Conservation (phyloP, 768 basidiomycete genomes). For the Pleurotus djamor region DNA sequence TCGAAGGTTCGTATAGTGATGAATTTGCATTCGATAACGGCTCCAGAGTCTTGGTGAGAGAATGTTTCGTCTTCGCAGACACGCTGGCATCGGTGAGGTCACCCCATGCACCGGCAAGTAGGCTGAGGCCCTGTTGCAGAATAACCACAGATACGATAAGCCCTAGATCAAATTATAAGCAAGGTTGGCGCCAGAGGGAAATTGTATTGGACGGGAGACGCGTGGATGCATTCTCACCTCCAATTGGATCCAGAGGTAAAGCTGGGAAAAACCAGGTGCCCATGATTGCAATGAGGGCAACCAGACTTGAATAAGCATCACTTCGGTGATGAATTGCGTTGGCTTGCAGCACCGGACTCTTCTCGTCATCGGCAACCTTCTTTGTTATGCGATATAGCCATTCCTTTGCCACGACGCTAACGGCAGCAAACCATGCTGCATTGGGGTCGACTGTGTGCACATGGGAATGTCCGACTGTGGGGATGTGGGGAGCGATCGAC, state of each 20-base stretch:
- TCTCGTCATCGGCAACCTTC: constrained; percentile 87
- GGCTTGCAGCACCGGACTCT: constrained; percentile 89
- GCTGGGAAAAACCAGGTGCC: constrained; percentile 85
- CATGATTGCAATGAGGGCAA: constrained; percentile 90
- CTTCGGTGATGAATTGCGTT: constrained; percentile 98
- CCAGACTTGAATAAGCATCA: constrained; percentile 90
- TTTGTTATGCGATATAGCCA: constrained; percentile 91
- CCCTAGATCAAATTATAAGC: constrained; percentile 37
- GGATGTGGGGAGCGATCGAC: constrained; percentile 51
- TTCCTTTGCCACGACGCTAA: constrained; percentile 83
- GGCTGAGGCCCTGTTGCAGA: constrained; percentile 67
- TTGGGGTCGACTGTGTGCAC: constrained; percentile 78
- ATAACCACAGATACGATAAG: constrained; percentile 90
- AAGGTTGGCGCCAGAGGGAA: too few species aligned
- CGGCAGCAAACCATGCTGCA: constrained; percentile 93
- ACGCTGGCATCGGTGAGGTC: constrained; percentile 88
- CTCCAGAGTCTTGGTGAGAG: constrained; percentile 54
- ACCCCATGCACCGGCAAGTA: constrained; percentile 68
- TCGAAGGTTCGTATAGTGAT: constrained; percentile 9
- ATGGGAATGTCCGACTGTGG: constrained; percentile 54
- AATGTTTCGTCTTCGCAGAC: constrained; percentile 47
- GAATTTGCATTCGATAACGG: constrained; percentile 36
- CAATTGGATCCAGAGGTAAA: constrained; percentile 91
- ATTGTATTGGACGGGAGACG: background rate
- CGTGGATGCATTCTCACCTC: constrained; percentile 51